These are phyloP conservation scores for Vigna nakashimae DNA, from an alignment of 306 rosid genomes.

Conservation along the genomic window DNA sequence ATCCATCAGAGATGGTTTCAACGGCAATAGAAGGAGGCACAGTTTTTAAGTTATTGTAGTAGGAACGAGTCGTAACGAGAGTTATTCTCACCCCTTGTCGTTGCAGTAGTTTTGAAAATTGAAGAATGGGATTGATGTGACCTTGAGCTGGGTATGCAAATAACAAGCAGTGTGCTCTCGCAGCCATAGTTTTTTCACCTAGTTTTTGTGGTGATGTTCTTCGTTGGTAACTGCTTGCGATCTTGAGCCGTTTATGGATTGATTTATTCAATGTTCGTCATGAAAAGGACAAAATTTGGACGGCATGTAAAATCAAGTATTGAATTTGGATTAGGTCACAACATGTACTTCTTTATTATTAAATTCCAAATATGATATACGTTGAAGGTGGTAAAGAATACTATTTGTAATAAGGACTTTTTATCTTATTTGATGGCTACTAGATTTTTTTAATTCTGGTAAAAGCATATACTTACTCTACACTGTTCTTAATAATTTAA, in stretches of 20 bases:
- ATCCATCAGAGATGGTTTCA: slow-evolving; percentile 42
- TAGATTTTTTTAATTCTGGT: no score
- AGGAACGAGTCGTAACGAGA: slow-evolving; percentile 9
- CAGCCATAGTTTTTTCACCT: not conserved
- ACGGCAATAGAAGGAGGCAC: not conserved
- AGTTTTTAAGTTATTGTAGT: not conserved
- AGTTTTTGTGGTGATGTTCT: not conserved
- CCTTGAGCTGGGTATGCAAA: not conserved
- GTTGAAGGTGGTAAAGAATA: no score
- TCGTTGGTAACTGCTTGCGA: no score
- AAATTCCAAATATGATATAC: no score
- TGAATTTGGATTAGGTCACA: no score
- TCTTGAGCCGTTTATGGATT: not conserved
- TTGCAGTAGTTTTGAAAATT: slow-evolving; percentile 16
- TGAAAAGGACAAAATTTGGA: not conserved
- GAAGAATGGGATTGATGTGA: slow-evolving; percentile 1
- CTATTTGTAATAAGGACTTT: no score
- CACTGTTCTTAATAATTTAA: no score
- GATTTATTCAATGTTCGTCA: not conserved
- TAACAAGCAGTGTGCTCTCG: not conserved
- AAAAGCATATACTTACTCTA: no score
- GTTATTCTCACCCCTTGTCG: slow-evolving; percentile 10
- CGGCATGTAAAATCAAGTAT: not conserved
- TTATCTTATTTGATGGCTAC: no score
- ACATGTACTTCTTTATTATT: no score